phyloP scores from a whole-genome alignment of 176 grass and related monocot species.

The Urochloa ruziziensis region DNA sequence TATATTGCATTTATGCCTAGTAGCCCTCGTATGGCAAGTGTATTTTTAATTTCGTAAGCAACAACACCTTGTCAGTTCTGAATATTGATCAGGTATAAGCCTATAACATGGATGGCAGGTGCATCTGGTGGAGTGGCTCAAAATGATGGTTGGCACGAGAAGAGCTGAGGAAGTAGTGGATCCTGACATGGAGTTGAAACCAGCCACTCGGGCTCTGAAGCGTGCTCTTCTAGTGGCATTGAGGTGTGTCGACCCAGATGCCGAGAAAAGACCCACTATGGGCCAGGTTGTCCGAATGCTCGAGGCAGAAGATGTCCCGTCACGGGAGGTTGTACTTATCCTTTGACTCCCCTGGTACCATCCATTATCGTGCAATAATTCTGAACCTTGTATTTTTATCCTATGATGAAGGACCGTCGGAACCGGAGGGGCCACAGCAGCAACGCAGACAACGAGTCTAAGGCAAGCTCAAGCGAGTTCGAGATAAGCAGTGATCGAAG shows the following conservation, averaged over 20 bases:
- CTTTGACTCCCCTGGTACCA: background rate
- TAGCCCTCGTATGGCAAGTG: background rate
- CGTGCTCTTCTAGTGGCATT: constrained; percentile 27
- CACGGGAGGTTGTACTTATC: constrained; percentile 18
- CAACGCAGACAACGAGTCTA: constrained; percentile 14
- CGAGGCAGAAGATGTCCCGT: constrained; percentile 17
- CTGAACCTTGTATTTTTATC: constrained; percentile 15
- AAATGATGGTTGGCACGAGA: constrained; percentile 28
- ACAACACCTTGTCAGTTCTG: background rate
- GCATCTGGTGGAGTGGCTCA: constrained; percentile 35
- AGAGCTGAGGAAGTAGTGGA: constrained; percentile 33
- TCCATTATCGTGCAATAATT: background rate
- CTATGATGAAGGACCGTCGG: constrained; percentile 36
- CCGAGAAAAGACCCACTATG: constrained; percentile 33
- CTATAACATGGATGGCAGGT: constrained; percentile 23
- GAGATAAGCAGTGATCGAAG: constrained; percentile 30
- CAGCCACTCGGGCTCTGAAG: constrained; percentile 20
- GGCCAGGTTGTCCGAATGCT: constrained; percentile 29
- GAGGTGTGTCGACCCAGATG: constrained; percentile 25
- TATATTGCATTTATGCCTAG: background rate
- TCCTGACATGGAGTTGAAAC: constrained; percentile 30
- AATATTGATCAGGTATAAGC: background rate
- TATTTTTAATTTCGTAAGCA: background rate
- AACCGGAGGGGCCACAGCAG: background rate
- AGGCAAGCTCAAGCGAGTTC: constrained; percentile 30